Conservation (phyloP, 148 eudicot species). For the Camellia lanceoleosa region DNA sequence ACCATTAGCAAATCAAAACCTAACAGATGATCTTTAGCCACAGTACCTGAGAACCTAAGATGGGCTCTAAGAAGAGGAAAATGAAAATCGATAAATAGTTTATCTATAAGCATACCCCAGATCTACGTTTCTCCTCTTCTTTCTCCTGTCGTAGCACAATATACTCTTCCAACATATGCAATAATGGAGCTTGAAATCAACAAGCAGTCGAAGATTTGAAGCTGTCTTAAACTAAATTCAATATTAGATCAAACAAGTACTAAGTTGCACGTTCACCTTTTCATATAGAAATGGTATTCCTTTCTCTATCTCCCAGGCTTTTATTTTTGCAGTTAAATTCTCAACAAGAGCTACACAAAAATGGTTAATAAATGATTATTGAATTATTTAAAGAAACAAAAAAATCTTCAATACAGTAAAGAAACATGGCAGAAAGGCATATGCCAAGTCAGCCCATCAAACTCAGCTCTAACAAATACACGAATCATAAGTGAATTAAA, state of each 20-base stretch:
- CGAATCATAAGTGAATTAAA: not conserved
- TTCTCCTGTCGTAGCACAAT: slow-evolving; percentile 49
- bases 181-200: slow-evolving; percentile 48
- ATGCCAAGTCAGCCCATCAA: not conserved
- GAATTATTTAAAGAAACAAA: not conserved
- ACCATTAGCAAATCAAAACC: no score
- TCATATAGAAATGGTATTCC: slow-evolving; percentile 63
- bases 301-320: slow-evolving; percentile 77
- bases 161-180: slow-evolving; percentile 58
- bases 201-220: not conserved
- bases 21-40: not conserved
- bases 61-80: not conserved
- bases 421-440: not conserved
- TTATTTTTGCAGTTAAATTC: slow-evolving; percentile 54
- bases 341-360: slow-evolving; percentile 65
- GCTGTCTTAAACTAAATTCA: not conserved
- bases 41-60: not conserved
- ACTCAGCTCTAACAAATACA: not conserved
- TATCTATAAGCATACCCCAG: slow-evolving; percentile 49
- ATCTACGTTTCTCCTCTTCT: slow-evolving; percentile 81
- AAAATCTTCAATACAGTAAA: not conserved
- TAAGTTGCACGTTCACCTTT: slow-evolving; percentile 43
- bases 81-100: not conserved
- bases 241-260: slow-evolving; percentile 1
- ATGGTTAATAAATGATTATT: slow-evolving; percentile 5